phyloP scores from a whole-genome alignment of 2,329 filamentous ascomycete species.

The Epichloe typhina region DNA sequence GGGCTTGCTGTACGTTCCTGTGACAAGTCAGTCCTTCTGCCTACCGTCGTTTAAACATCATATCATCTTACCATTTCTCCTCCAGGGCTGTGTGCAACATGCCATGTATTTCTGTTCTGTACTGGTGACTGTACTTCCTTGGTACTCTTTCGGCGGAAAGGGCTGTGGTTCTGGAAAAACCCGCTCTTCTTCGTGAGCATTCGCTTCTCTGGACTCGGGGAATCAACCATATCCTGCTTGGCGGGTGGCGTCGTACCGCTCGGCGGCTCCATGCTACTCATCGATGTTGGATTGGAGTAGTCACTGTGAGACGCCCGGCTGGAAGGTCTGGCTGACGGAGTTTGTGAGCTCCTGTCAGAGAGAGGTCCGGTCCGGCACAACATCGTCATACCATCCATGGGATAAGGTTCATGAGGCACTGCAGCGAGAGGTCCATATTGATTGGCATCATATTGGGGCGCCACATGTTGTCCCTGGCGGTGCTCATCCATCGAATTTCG shows the following conservation, averaged over 20 bases:
- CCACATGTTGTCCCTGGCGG: slow-evolving; percentile 10
- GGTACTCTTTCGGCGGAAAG: slow-evolving; percentile 85
- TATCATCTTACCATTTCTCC: slow-evolving; percentile 4
- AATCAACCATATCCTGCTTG: slow-evolving; percentile 44
- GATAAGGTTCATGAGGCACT: slow-evolving; percentile 86
- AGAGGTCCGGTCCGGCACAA: slow-evolving; percentile 65
- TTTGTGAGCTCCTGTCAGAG: slow-evolving; percentile 38
- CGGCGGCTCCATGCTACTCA: slow-evolving; percentile 70
- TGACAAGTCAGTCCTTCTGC: slow-evolving; percentile 5
- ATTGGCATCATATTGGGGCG: slow-evolving; percentile 28
- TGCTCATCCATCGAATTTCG: slow-evolving; percentile 10
- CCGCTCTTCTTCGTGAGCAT: slow-evolving; percentile 61
- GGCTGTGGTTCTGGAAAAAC: slow-evolving; percentile 87
- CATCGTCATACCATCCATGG: slow-evolving; percentile 94
- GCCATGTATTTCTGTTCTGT: slow-evolving; percentile 47
- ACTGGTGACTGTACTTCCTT: slow-evolving; percentile 43
- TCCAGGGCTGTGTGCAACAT: slow-evolving; percentile 19
- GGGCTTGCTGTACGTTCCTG: slow-evolving; percentile 48
- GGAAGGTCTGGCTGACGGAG: slow-evolving; percentile 55
- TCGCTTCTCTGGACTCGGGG: slow-evolving; percentile 47
- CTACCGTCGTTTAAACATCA: not conserved
- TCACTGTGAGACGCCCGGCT: slow-evolving; percentile 87
- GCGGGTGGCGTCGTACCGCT: slow-evolving; percentile 62
- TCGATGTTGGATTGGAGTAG: slow-evolving; percentile 76
- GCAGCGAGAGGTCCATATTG: slow-evolving; percentile 50